Evolutionary conservation across 495 filamentous ascomycete genomes (phyloP).

Genomic region (Hypoxylon lienhwacheense): DNA sequence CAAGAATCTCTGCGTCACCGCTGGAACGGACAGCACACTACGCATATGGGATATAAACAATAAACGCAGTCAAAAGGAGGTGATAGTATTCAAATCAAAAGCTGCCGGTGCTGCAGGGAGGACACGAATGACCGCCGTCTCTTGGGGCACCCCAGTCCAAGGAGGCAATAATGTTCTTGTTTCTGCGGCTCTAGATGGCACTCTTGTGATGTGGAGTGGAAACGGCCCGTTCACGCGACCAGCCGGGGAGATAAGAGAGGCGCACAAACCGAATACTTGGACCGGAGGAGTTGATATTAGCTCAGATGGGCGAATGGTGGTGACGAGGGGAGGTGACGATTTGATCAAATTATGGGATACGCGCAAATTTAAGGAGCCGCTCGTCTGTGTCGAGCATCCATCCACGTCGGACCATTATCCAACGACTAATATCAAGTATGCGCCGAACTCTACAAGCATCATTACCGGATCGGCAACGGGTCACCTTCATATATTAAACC

Average conservation of each 20-base stretch:
- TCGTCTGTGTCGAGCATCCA: conserved; percentile 74
- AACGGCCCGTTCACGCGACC: conserved; percentile 86
- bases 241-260: conserved; percentile 80
- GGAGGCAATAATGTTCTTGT: conserved; percentile 80
- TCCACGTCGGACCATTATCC: conserved; percentile 84
- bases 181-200: conserved; percentile 86
- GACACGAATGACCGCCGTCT: conserved; percentile 89
- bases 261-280: conserved; percentile 84
- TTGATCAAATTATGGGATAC: conserved; percentile 89
- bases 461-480: conserved; percentile 87
- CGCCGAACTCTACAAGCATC: conserved; percentile 76
- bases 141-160: conserved; percentile 78
- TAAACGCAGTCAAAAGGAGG: conserved; percentile 82
- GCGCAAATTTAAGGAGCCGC: conserved; percentile 87
- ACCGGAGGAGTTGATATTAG: conserved; percentile 93
- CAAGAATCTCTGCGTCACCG: conserved; percentile 79
- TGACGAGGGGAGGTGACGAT: conserved; percentile 88
- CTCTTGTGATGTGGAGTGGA: conserved; percentile 87
- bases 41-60: conserved; percentile 96
- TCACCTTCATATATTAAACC: conserved; percentile 88
- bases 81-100: conserved; percentile 92
- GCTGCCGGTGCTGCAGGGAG: conserved; percentile 82
- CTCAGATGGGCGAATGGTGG: conserved; percentile 81
- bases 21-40: conserved; percentile 89
- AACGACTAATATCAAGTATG: conserved; percentile 84